Evolutionary conservation across 2,329 filamentous ascomycete species (phyloP), one percentile per base, ranked within the genome.

Genomic region (Botrytis squamosa): DNA sequence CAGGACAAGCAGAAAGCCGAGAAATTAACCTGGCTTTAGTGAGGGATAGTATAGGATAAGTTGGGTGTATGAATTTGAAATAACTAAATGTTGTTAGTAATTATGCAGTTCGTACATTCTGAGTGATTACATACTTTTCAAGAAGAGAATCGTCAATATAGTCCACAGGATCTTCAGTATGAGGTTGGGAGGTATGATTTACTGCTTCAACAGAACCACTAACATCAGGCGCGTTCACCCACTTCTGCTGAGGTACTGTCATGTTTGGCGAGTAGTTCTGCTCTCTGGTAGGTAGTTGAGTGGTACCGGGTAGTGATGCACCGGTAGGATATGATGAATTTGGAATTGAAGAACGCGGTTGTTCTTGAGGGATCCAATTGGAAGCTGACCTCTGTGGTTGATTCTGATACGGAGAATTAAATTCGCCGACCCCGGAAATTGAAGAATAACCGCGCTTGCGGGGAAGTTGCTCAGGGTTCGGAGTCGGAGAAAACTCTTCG

Each of bases 21-120:
- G 85, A 84, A 73, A 88, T 86, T 16, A 92, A 81, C n/a, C 85
- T 85, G 22, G 83, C 81, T 77, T 88, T 90, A 71, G 83, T 88
- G 70, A 85, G 85, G 2, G 91, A 87, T 20, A 94, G 84, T 63
- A 94, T 84, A 0, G 91, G 91, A 73, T 92, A 90, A 5, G 88
- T 88, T 22, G 89, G 88, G 77, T 93, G 91, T 33, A 93, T 88
- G 22, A 87, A 83, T 7, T 85, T 85, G 71, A 92, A 86, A 77
- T 93, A 93, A 76, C 88, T 90, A 72, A 14, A 20, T n/a, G 29
- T 63, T n/a, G 70, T 80, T 75, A 81, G 79, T 70, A 65, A 36
- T 4, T 29, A 12, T 44, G n/a, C 5, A 10, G 1, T 1, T 25
- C 10, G 44, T 42, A 10, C 12, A 2, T 44, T 67, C 16, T 5